Evolutionary conservation across 257 asterid species (phyloP).

Genomic region (Cynanchum wilfordii): DNA sequence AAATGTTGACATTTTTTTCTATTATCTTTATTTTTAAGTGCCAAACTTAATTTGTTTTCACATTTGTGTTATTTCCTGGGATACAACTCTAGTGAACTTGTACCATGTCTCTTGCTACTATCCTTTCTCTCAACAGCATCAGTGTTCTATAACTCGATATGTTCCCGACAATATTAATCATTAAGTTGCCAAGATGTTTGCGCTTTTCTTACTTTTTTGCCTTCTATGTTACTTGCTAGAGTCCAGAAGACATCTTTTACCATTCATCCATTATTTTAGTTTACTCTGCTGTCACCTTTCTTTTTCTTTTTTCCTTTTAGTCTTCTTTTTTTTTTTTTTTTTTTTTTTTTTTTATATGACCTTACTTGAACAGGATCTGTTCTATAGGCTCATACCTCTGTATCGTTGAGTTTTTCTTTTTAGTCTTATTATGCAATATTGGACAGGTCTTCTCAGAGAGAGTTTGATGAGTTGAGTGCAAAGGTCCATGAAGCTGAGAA

Average conservation of each 20-base stretch:
- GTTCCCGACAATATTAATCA: not conserved
- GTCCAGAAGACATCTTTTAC: not conserved
- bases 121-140: not conserved
- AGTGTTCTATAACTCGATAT: not conserved
- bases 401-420: too few relatives aligned
- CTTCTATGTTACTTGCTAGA: not conserved
- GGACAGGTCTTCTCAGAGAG: conserved; percentile 62
- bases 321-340: not conserved
- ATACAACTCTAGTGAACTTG: not conserved
- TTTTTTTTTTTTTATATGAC: not conserved
- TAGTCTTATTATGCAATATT: conserved; percentile 21
- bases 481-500: conserved; percentile 80
- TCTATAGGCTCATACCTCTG: too few relatives aligned
- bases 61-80: not conserved
- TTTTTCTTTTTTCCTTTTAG: not conserved
- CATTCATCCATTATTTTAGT: not conserved
- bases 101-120: not conserved
- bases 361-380: too few relatives aligned
- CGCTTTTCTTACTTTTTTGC: not conserved
- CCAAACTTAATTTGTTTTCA: not conserved
- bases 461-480: conserved; percentile 64
- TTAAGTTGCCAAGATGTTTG: not conserved
- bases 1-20: not conserved
- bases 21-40: not conserved
- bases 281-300: conserved; percentile 2